These are phyloP conservation scores for Scedosporium dehoogii DNA, from an alignment of 2,329 filamentous ascomycete species.

Conservation along the genomic window DNA sequence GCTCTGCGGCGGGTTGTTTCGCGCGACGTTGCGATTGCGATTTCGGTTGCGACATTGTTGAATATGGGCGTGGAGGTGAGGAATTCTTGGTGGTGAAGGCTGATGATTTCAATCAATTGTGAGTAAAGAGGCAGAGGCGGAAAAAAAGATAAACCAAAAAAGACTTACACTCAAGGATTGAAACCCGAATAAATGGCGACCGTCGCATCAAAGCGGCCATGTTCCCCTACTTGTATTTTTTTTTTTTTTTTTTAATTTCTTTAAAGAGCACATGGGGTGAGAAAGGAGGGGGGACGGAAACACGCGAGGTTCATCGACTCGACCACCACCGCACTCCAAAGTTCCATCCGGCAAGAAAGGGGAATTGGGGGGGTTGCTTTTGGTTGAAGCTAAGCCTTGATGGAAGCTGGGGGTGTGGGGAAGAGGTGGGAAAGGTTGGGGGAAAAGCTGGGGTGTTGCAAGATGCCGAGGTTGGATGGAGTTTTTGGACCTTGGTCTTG, in stretches of 20 bases:
- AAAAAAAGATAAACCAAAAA: background rate
- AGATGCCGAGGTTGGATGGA: background rate
- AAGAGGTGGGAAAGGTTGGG: background rate
- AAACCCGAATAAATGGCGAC: background rate
- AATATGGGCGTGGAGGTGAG: background rate
- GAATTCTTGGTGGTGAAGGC: background rate
- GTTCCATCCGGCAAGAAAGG: too few relatives aligned
- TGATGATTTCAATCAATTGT: background rate
- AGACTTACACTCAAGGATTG: background rate
- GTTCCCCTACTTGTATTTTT: background rate
- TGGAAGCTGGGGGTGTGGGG: too few relatives aligned
- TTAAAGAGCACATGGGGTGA: background rate
- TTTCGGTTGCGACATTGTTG: background rate
- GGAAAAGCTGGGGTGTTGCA: background rate
- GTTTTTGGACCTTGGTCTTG: background rate
- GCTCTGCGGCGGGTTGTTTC: slow-evolving; percentile 21
- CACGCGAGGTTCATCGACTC: too few relatives aligned
- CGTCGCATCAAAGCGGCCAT: background rate
- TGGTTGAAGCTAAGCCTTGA: too few relatives aligned
- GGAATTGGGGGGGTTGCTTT: too few relatives aligned
- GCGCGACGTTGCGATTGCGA: background rate
- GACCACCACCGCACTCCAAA: too few relatives aligned
- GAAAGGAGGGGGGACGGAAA: too few relatives aligned
- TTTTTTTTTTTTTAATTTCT: background rate
- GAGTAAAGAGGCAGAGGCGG: background rate